Evolutionary conservation across 352 stramenopile species (phyloP).

Genomic region (Globisporangium nagaii): DNA sequence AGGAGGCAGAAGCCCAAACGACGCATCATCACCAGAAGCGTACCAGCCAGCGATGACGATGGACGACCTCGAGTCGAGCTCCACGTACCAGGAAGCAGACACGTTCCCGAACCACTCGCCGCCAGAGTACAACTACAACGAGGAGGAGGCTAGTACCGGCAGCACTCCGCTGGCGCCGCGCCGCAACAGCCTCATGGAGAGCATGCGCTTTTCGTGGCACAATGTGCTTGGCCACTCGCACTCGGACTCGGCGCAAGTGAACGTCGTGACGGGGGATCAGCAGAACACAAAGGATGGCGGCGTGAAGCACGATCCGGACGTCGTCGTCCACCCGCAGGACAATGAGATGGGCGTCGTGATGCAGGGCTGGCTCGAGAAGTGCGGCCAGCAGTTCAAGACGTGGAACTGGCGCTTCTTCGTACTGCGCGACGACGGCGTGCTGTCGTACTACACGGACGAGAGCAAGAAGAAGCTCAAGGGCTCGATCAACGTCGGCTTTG

Average conservation of each 20-base stretch:
- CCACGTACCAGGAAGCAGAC: not conserved
- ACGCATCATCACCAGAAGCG: not conserved
- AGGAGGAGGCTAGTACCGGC: not conserved
- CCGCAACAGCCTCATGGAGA: slow-evolving; percentile 37
- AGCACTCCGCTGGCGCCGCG: not conserved
- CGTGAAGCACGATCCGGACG: slow-evolving; percentile 29
- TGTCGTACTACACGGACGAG: slow-evolving; percentile 80
- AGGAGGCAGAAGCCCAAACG: not conserved
- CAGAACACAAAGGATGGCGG: not conserved
- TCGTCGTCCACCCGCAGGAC: slow-evolving; percentile 31
- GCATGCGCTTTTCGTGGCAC: slow-evolving; percentile 58
- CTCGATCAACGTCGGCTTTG: slow-evolving; percentile 68
- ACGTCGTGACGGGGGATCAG: not conserved
- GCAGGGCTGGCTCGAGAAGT: slow-evolving; percentile 87
- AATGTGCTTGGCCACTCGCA: slow-evolving; percentile 44
- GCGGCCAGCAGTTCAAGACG: slow-evolving; percentile 85
- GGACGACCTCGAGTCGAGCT: slow-evolving; percentile 6
- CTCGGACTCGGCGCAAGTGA: slow-evolving; percentile 18
- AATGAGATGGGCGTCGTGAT: slow-evolving; percentile 69
- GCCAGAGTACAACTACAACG: not conserved
- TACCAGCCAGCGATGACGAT: not conserved
- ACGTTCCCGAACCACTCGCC: slow-evolving; percentile 1
- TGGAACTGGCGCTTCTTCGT: slow-evolving; percentile 90
- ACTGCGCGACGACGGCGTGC: slow-evolving; percentile 67
- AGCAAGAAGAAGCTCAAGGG: slow-evolving; percentile 74